Percentiles rank a stretch among this genome's conserved stretches.
These are phyloP conservation scores for Raphanus raphanistrum DNA, from an alignment of 345 rosid genomes.

Conservation along the genomic window DNA sequence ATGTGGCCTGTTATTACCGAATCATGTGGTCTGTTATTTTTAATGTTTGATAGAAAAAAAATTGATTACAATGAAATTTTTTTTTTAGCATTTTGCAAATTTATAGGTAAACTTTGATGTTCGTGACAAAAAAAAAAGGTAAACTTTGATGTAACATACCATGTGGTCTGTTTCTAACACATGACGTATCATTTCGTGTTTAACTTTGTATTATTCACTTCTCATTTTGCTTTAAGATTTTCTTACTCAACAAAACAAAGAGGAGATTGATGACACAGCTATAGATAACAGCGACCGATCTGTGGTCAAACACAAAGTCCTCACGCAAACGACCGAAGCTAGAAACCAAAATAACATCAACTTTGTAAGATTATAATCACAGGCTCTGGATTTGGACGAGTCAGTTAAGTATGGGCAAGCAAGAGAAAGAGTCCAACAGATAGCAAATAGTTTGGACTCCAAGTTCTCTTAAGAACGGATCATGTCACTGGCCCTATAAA, in stretches of 20 bases:
- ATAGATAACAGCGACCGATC: background rate
- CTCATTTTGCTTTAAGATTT: background rate
- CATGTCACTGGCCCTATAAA: conserved; percentile 9
- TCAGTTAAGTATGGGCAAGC: background rate
- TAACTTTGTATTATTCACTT: background rate
- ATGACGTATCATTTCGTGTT: background rate
- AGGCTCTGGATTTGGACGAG: background rate
- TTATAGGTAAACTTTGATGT: no score
- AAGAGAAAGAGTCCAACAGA: background rate
- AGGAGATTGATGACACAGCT: background rate
- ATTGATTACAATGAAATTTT: no score
- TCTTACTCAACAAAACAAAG: background rate
- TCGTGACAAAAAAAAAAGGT: no score
- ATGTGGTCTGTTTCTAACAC: background rate
- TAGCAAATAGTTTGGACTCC: background rate
- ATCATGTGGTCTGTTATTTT: no score
- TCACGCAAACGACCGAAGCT: background rate
- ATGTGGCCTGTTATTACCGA: background rate
- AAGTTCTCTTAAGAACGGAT: background rate
- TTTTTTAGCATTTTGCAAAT: no score
- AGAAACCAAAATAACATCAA: background rate
- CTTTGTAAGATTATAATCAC: background rate
- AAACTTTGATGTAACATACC: background rate
- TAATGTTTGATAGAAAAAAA: no score
- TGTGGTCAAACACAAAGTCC: background rate